phyloP scores from a whole-genome alignment of 78 protist genomes.

The Dictyostelium capitatum region DNA sequence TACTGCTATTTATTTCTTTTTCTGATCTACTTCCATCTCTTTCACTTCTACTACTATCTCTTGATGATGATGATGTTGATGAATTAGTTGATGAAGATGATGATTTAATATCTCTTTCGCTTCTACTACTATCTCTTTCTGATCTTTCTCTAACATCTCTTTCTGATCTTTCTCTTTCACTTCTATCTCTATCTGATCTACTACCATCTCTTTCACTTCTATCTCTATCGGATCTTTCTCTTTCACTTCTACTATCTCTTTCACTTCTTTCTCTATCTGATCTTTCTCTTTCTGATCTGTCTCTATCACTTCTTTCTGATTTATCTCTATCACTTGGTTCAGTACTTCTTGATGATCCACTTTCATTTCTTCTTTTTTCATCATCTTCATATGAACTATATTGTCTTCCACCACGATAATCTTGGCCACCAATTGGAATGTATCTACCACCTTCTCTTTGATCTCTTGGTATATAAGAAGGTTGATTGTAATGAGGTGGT shows the following conservation, averaged over 20 bases:
- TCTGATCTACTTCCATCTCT: not conserved
- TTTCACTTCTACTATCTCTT: slow-evolving; percentile 36
- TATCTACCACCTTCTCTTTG: slow-evolving; percentile 9
- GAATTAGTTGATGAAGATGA: not conserved
- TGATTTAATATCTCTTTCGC: too few species aligned
- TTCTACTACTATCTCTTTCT: slow-evolving; percentile 17
- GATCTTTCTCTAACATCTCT: slow-evolving; percentile 12
- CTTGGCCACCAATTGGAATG: not conserved
- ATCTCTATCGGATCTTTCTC: slow-evolving; percentile 28
- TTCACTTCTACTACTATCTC: slow-evolving; percentile 27
- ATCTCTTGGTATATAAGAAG: too few species aligned
- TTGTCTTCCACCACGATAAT: slow-evolving; percentile 50
- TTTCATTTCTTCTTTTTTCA: not conserved
- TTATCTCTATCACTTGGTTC: slow-evolving; percentile 36
- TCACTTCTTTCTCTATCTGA: slow-evolving; percentile 36
- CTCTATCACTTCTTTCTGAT: not conserved
- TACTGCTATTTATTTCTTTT: not conserved
- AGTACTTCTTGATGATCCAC: not conserved
- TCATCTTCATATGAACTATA: not conserved
- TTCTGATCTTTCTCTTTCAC: slow-evolving; percentile 29
- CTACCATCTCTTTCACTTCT: slow-evolving; percentile 43
- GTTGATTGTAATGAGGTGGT: not conserved
- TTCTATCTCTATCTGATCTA: slow-evolving; percentile 8
- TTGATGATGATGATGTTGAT: not conserved
- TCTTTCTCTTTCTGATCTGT: slow-evolving; percentile 25